phyloP scores from a whole-genome alignment of 345 rosid species.

The Salix koriyanagi region DNA sequence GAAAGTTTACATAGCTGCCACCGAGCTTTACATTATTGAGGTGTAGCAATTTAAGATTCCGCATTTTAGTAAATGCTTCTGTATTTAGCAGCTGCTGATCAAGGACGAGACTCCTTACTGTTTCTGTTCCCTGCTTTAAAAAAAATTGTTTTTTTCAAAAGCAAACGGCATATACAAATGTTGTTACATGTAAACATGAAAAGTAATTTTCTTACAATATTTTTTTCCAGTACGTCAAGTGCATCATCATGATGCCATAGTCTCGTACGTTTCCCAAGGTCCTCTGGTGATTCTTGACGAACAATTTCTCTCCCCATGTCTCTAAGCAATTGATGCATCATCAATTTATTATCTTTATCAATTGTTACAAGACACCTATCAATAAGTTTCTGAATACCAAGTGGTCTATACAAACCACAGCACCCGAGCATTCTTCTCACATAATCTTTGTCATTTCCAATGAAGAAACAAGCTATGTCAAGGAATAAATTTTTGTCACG shows the following conservation, averaged over 20 bases:
- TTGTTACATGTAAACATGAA: not conserved
- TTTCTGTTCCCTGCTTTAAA: constrained; percentile 4
- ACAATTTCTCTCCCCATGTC: constrained; percentile 19
- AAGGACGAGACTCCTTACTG: constrained; percentile 3
- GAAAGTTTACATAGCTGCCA: not conserved
- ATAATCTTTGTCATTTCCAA: not conserved
- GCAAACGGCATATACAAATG: too few species aligned
- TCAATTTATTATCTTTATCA: constrained; percentile 1
- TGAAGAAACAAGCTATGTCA: constrained; percentile 7
- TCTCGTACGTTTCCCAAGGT: constrained; percentile 17
- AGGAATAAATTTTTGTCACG: constrained; percentile 10
- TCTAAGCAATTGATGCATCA: constrained; percentile 17
- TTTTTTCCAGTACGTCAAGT: not conserved
- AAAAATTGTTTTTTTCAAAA: not conserved
- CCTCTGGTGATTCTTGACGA: constrained; percentile 13
- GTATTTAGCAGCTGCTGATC: not conserved
- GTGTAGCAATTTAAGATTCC: constrained; percentile 7
- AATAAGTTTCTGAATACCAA: constrained; percentile 9
- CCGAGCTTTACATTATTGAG: not conserved
- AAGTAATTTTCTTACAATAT: constrained; percentile 1
- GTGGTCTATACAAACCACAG: not conserved
- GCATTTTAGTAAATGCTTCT: constrained; percentile 9
- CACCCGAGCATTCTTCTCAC: not conserved
- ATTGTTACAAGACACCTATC: constrained; percentile 5
- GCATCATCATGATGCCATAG: constrained; percentile 14